Evolutionary conservation across 345 rosid genomes (phyloP), one percentile per base, ranked within the genome.

Genomic region (Pistacia vera): DNA sequence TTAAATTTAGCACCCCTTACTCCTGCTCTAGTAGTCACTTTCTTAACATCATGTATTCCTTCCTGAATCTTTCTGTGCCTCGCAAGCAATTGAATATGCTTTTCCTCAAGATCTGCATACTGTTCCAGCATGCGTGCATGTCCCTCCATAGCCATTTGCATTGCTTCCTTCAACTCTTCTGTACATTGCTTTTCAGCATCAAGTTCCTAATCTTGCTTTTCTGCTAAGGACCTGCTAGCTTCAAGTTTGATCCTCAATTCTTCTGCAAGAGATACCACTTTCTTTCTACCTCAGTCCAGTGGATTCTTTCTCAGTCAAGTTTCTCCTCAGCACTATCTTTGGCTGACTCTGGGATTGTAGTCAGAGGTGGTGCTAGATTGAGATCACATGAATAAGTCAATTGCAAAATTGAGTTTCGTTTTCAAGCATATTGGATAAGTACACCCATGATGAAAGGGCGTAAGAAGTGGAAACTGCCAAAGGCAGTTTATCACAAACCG

Each of bases 41-140:
- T 97, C 86, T 91, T 94, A 20, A 97, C 93, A 66, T 97, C 97
- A 28, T 97, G 97, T 72, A 94, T 90, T 25, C 99, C 99, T 49
- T 97, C 94, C 66, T 83, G 97, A 59, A 97, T 92, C 78, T 85
- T 88, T 77, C 97, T 89, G 77, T 97, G 97, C 77, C 99, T 90
- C 67, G 94, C 92, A 74, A 97, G 98, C 83, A 97, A 78, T 28
- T 88, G 90, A 46, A 97, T 97, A 79, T 97, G 99, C 64, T 90
- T 92, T 85, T 90, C 99, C 82, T 97, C 93, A 61, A 97, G 91
- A 84, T 97, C 99, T 14, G 93, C 98, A 78, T 94, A 91, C 77
- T 97, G 97, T 78, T 97, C 99, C 81, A 97, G 92, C 94, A 94
- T 92, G 73, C 98, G 88, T 56, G 94, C 96, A 81, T 97, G 95